phyloP scores from a whole-genome alignment of 306 rosid species.

The Rosa lucieae region DNA sequence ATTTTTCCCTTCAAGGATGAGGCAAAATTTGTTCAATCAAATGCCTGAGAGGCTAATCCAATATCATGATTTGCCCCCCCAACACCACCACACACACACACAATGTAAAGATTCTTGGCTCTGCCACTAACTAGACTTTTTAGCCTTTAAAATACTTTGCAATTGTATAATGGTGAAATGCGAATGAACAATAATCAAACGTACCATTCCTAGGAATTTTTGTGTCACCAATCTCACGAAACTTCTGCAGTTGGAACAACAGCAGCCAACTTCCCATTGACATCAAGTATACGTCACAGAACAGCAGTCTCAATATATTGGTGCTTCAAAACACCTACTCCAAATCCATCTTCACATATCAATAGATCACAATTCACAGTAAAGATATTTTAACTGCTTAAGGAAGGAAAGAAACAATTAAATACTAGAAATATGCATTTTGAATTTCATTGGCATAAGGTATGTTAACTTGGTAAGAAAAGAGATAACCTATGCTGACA shows the following conservation, averaged over 20 bases:
- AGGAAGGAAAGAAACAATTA: neutral
- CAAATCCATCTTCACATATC: conserved; percentile 25
- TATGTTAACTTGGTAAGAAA: neutral
- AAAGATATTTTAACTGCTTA: neutral
- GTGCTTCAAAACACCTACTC: conserved; percentile 62
- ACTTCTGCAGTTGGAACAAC: conserved; percentile 82
- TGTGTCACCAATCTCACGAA: conserved; percentile 45
- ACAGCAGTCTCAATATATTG: conserved; percentile 65
- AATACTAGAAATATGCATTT: conserved; percentile 16
- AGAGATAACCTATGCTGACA: neutral
- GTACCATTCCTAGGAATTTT: neutral
- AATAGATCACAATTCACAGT: neutral
- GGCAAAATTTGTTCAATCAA: neutral
- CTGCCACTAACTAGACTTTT: too few species aligned
- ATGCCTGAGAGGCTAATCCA: neutral
- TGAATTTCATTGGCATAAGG: neutral
- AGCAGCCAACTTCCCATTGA: conserved; percentile 67
- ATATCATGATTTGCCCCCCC: too few species aligned
- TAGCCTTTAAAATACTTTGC: too few species aligned
- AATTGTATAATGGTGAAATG: neutral
- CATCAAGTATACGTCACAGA: conserved; percentile 69
- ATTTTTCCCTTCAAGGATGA: neutral
- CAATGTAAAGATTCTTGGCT: too few species aligned
- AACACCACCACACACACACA: too few species aligned
- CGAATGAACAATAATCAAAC: neutral